A percentile compares a stretch with the other conserved stretches of the same genome.
These are phyloP conservation scores for Hypoxylon intermedium DNA, from an alignment of 495 filamentous ascomycete genomes.

Conservation along the genomic window DNA sequence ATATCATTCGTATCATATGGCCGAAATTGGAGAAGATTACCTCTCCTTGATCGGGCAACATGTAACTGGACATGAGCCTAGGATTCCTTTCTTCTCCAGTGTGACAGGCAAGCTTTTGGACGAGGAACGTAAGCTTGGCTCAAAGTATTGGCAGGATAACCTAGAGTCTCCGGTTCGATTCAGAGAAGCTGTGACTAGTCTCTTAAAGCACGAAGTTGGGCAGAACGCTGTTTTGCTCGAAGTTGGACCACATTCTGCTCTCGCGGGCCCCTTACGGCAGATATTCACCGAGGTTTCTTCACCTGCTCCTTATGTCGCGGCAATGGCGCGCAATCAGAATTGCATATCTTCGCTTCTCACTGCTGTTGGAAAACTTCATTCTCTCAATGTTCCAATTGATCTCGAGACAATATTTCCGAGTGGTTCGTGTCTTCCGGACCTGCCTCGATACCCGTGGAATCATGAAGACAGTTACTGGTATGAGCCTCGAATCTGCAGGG, in stretches of 20 bases:
- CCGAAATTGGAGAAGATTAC: constrained; percentile 33
- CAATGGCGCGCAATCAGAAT: constrained; percentile 41
- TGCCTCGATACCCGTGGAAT: constrained; percentile 52
- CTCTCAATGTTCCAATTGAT: constrained; percentile 46
- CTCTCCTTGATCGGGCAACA: constrained; percentile 25
- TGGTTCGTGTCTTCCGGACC: constrained; percentile 22
- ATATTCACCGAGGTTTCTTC: constrained; percentile 46
- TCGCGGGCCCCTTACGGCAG: constrained; percentile 58
- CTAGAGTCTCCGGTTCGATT: constrained; percentile 45
- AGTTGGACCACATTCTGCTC: constrained; percentile 63
- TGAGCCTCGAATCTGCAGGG: constrained; percentile 46
- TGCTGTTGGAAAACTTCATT: constrained; percentile 41
- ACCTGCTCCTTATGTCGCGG: constrained; percentile 39
- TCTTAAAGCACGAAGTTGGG: constrained; percentile 24
- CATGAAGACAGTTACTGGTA: constrained; percentile 49
- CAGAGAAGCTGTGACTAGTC: constrained; percentile 27
- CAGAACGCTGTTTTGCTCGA: constrained; percentile 53
- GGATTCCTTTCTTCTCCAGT: constrained; percentile 41
- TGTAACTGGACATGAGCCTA: constrained; percentile 16
- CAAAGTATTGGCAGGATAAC: constrained; percentile 41
- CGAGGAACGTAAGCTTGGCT: constrained; percentile 11
- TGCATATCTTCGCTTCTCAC: constrained; percentile 37
- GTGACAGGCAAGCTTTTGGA: constrained; percentile 37
- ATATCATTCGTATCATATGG: constrained; percentile 56
- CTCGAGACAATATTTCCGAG: constrained; percentile 37